Percentiles rank a stretch among this genome's conserved stretches.
These are phyloP conservation scores for Auricularia cornea DNA, from an alignment of 768 basidiomycete genomes.

Conservation along the genomic window DNA sequence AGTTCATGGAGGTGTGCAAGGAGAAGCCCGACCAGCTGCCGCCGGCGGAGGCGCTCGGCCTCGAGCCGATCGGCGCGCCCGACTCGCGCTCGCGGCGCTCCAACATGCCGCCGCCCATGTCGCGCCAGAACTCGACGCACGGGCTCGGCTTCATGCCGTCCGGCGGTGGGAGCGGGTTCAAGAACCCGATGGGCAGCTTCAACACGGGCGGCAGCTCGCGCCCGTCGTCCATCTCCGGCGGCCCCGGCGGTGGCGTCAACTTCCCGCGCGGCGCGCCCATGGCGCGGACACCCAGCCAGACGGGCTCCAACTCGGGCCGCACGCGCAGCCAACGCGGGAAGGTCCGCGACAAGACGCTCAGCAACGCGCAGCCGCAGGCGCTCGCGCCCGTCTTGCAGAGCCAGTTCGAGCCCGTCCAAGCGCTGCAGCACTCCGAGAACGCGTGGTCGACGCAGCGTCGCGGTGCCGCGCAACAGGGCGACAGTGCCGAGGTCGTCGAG, in stretches of 20 bases:
- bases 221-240: constrained; percentile 6
- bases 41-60: constrained; percentile 82
- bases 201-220: constrained; percentile 9
- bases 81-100: constrained; percentile 33
- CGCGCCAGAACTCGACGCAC: constrained; percentile 25
- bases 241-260: neutral
- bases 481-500: constrained; percentile 80
- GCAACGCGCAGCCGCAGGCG: constrained; percentile 29
- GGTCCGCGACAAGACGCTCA: constrained; percentile 51
- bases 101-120: constrained; percentile 34
- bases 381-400: constrained; percentile 2
- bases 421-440: constrained; percentile 71
- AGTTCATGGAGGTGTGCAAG: constrained; percentile 91
- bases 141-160: neutral
- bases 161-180: constrained; percentile 6
- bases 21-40: constrained; percentile 91
- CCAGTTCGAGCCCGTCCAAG: constrained; percentile 55
- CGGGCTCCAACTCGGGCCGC: constrained; percentile 37
- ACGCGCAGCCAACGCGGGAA: constrained; percentile 80
- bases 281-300: constrained; percentile 50
- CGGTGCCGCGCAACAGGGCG: constrained; percentile 35
- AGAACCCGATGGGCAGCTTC: constrained; percentile 16
- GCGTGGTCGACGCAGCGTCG: constrained; percentile 58
- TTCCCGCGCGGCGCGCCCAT: constrained; percentile 30
- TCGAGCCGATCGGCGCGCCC: constrained; percentile 47